phyloP scores from a whole-genome alignment of 2,329 filamentous ascomycete species.

The Paracoccidioides brasiliensis region DNA sequence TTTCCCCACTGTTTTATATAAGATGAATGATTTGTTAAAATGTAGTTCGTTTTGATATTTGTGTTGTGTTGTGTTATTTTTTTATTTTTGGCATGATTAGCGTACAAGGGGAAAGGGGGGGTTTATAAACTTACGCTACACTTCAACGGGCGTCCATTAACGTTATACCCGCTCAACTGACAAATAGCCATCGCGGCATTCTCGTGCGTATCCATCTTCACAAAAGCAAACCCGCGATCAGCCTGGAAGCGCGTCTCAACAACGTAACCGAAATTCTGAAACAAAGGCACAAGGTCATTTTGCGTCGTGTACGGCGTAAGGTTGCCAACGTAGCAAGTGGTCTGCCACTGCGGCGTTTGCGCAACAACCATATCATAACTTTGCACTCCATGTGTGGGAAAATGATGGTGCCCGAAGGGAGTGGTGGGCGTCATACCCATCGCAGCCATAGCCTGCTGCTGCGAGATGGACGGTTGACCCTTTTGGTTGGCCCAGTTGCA shows the following conservation, averaged over 20 bases:
- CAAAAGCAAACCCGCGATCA: slow-evolving; percentile 93
- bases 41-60: too few relatives aligned
- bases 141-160: slow-evolving; percentile 92
- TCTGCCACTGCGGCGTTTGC: slow-evolving; percentile 96
- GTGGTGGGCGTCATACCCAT: slow-evolving; percentile 98
- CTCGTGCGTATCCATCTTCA: slow-evolving; percentile 98
- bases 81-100: too few relatives aligned
- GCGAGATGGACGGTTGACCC: slow-evolving; percentile 95
- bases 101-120: slow-evolving; percentile 6
- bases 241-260: slow-evolving; percentile 96
- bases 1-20: slow-evolving; percentile 74
- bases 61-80: too few relatives aligned
- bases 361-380: slow-evolving; percentile 95
- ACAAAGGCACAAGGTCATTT: slow-evolving; percentile 90
- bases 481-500: slow-evolving; percentile 99
- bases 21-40: too few relatives aligned
- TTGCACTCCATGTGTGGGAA: slow-evolving; percentile 89
- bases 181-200: slow-evolving; percentile 98
- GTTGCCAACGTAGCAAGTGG: slow-evolving; percentile 95
- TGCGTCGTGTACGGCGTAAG: slow-evolving; percentile 95
- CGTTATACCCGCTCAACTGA: slow-evolving; percentile 93
- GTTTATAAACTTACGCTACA: slow-evolving; percentile 74
- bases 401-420: slow-evolving; percentile 88
- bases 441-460: slow-evolving; percentile 90
- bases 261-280: slow-evolving; percentile 97